phyloP scores from a whole-genome alignment of 78 protist species.

The Acrasis kona region DNA sequence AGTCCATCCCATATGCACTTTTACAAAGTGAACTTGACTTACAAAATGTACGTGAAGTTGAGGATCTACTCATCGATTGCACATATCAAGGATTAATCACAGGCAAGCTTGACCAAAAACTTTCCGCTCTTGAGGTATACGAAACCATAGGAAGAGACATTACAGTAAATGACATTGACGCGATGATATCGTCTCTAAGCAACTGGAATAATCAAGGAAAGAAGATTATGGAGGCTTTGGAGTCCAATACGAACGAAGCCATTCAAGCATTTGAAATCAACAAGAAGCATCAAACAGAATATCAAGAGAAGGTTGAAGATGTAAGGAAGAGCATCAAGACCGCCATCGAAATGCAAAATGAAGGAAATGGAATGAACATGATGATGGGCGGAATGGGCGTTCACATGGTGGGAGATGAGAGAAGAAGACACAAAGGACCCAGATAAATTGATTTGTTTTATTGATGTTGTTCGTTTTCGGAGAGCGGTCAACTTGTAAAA shows the following conservation, averaged over 20 bases:
- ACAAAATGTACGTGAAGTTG: background rate
- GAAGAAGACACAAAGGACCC: too few relatives aligned
- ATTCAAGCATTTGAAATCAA: background rate
- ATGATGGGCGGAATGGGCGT: too few relatives aligned
- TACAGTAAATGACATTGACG: background rate
- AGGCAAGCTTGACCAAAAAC: background rate
- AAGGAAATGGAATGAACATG: too few relatives aligned
- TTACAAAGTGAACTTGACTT: background rate
- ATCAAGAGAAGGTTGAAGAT: background rate
- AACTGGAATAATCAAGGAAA: background rate
- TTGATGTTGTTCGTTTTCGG: too few relatives aligned
- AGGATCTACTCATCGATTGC: background rate
- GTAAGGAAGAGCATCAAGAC: background rate
- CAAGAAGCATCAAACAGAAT: background rate
- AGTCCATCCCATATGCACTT: background rate
- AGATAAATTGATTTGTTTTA: too few relatives aligned
- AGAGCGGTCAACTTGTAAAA: too few relatives aligned
- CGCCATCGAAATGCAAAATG: background rate
- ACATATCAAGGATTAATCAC: background rate
- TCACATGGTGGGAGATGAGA: too few relatives aligned
- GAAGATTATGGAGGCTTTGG: background rate
- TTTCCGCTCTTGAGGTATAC: background rate
- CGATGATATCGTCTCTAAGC: background rate
- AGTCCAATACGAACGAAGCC: background rate
- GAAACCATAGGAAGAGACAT: background rate